Conservation (phyloP, 352 stramenopile genomes). For the Pythium monospermum region DNA sequence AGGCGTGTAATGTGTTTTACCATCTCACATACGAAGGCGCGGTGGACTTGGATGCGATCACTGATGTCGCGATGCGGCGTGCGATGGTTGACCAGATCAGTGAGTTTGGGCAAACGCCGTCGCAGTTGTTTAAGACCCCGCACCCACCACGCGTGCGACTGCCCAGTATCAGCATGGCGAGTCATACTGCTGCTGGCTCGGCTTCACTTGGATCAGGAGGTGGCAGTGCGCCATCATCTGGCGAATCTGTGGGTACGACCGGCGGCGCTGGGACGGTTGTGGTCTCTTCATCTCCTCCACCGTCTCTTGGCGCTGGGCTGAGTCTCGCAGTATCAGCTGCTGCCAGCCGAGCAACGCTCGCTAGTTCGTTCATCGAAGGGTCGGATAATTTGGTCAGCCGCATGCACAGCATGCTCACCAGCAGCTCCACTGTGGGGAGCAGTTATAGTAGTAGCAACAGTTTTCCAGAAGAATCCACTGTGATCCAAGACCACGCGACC, state of each 20-base stretch:
- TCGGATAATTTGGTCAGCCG: constrained; percentile 58
- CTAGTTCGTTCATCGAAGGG: constrained; percentile 62
- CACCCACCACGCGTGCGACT: constrained; percentile 47
- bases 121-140: constrained; percentile 88
- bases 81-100: constrained; percentile 95
- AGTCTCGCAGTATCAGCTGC: constrained; percentile 3
- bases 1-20: constrained; percentile 97
- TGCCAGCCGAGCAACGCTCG: constrained; percentile 29
- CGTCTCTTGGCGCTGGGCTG: constrained; percentile 7
- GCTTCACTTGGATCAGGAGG: no score
- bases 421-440: constrained; percentile 19
- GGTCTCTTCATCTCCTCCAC: constrained; percentile 1
- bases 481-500: constrained; percentile 43
- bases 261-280: no score
- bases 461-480: constrained; percentile 22
- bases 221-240: no score
- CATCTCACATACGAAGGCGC: constrained; percentile 97
- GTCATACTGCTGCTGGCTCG: no score
- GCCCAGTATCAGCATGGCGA: background rate
- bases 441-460: background rate
- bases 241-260: no score
- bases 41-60: constrained; percentile 92
- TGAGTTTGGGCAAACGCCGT: constrained; percentile 98
- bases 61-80: constrained; percentile 48
- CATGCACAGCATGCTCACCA: constrained; percentile 69